Conservation (phyloP, 768 basidiomycete species). For the Cystofilobasidium macerans region DNA sequence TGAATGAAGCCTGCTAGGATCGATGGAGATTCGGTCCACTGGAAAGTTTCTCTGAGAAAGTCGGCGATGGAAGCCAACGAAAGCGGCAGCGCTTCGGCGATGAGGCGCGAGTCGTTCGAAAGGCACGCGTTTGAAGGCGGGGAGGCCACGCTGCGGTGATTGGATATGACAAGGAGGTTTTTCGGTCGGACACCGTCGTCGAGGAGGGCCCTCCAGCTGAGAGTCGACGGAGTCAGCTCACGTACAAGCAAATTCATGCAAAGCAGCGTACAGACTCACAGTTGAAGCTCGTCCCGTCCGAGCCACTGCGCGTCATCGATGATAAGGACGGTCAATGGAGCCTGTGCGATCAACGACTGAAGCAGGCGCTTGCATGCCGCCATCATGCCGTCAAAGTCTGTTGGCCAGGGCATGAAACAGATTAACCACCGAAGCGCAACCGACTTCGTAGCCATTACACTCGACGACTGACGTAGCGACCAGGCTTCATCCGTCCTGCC, state of each 20-base stretch:
- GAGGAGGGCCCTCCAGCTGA: neutral
- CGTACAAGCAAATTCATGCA: too few species aligned
- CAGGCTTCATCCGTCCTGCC: neutral
- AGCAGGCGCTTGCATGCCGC: neutral
- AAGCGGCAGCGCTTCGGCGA: neutral
- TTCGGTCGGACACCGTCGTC: neutral
- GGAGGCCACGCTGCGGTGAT: neutral
- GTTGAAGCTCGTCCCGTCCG: neutral
- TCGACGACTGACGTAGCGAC: neutral
- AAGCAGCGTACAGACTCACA: too few species aligned
- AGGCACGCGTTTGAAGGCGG: neutral
- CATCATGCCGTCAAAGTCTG: neutral
- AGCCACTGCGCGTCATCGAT: neutral
- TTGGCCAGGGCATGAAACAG: too few species aligned
- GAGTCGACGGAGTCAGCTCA: too few species aligned
- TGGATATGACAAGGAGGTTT: neutral
- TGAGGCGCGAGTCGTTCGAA: neutral
- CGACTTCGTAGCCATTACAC: too few species aligned
- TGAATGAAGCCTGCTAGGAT: neutral
- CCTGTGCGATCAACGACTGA: neutral
- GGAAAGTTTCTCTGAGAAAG: neutral
- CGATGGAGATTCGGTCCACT: neutral
- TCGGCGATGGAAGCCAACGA: neutral
- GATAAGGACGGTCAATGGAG: neutral
- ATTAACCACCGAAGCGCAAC: too few species aligned